Evolutionary conservation across 2,329 filamentous ascomycete species (phyloP).

Genomic region (Chaetomium sp.): DNA sequence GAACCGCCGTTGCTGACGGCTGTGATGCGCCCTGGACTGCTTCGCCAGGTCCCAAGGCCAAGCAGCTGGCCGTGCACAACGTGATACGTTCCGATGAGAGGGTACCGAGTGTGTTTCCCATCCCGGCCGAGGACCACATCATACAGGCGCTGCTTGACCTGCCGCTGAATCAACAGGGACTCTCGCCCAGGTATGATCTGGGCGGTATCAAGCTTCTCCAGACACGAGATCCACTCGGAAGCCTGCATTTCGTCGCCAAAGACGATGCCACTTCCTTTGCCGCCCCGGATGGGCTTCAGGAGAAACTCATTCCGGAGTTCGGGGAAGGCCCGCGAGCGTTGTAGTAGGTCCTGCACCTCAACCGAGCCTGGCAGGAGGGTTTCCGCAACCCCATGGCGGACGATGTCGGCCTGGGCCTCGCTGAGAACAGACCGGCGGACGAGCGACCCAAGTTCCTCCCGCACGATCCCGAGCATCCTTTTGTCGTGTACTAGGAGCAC

Average conservation of each 20-base stretch:
- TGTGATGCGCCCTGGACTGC: not conserved
- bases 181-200: not conserved
- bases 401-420: not conserved
- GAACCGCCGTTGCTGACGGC: not conserved
- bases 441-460: not conserved
- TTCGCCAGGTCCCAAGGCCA: not conserved
- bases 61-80: not conserved
- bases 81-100: not conserved
- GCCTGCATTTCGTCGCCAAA: not conserved
- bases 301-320: not conserved
- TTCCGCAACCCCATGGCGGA: not conserved
- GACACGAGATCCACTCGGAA: not conserved
- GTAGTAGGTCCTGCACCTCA: not conserved
- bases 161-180: not conserved
- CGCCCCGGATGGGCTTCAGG: not conserved
- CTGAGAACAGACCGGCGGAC: not conserved
- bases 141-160: not conserved
- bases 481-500: not conserved
- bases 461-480: not conserved
- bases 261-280: not conserved
- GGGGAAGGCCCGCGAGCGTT: not conserved
- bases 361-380: not conserved
- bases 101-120: not conserved
- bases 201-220: not conserved
- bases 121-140: not conserved